Evolutionary conservation across 139 green algal species (phyloP), one percentile per base, ranked within the genome.

Genomic region (Edaphochlamys debaryana): DNA sequence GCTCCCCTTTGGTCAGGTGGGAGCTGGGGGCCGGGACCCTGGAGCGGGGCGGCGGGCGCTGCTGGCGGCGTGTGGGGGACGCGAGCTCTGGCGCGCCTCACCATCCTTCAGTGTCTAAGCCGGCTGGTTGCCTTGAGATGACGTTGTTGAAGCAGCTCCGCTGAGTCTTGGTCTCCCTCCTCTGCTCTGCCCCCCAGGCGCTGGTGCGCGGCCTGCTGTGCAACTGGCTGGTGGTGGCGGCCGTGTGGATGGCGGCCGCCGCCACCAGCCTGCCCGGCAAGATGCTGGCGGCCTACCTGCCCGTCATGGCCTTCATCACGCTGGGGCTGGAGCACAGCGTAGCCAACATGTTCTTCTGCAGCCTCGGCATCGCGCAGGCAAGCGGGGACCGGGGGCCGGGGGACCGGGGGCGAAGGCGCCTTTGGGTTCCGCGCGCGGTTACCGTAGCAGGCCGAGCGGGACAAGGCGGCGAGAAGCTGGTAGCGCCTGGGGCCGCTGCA

Each of bases 251-350:
- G 69, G 92, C 92, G 17, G 85, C 87, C 41, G 85, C 92, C 22
- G 85, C 94, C 63, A 88, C 88, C 67, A 93, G 79, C 32, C 82
- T 97, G 54, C 84, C 91, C 45, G 95, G 94, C 85, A 98, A 98
- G 92, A 85, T 94, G 67, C 84, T 98, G 20, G 95, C 88, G 64
- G 87, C 95, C 69, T 92, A 92, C 80, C 79, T 92, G 22, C 91
- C 93, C 64, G 95, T 98, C 73, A 92, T 90, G 50, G 89, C 92
- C 30, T 99, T 99, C 79, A 94, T 98, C 36, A 69, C 89, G 48
- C 86, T 96, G 77, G 95, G 96, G 23, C 91, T 98, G 66, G 95
- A 98, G 88, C 95, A 98, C 91, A 91, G 82, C 27, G 85, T 96
- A 4, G 94, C 92, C 23, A 94, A 91, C 91, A 93, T 91, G 84